Base-by-base conservation (phyloP, 2,329 filamentous ascomycete species). In the Aurifilum marmelostoma region DNA sequence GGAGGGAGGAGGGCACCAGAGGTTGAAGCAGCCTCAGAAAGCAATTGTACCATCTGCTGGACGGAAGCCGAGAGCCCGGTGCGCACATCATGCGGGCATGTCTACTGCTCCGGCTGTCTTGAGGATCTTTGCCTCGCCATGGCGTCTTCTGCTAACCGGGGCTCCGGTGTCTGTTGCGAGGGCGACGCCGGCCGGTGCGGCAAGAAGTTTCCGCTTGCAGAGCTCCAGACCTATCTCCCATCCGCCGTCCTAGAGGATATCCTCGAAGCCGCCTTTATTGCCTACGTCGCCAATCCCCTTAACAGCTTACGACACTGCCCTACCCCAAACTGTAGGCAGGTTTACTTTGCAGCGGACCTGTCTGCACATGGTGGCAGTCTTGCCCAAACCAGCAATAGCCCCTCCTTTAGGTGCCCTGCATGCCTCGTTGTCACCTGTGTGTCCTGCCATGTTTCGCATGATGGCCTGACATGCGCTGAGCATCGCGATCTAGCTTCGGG, bases 81-180 rank as follows among this genome's bases (percentile, higher is more conserved):
- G 16, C 72, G 56, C 12, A 80, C 76, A 6, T 56, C 64, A 1
- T 84, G 83, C 71, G 73, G 71, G 1, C 83, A 85, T 69, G 52
- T 75, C 14, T 84, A 83, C 70, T 85, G 82, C 72, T 69, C 72
- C 0, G 75, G 76, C 27, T 85, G 83, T 71, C 83, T 85, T 62
- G 73, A 77, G 61, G 73, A 74, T 54, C 71, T 79, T 11, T 79
- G 79, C 67, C 29, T 56, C 1, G 24, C 65, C 59, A 16, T 58
- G 4, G 66, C 67, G 2, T 72, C 72, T 6, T 69, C 71, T 3
- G 63, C 18, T 41, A 66, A 29, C 50, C 24, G 34, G 63, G 34
- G 64, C 43, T 47, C 43, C 21, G 16, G 43, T 21, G 21, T 72
- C 54, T 67, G 66, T 18, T 72, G 69, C 54, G 67, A 65, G 41